A percentile compares a stretch with the other conserved stretches of the same genome.
Conservation (phyloP, 805 yeast genomes). For the Cyberlindnera saturnus region DNA sequence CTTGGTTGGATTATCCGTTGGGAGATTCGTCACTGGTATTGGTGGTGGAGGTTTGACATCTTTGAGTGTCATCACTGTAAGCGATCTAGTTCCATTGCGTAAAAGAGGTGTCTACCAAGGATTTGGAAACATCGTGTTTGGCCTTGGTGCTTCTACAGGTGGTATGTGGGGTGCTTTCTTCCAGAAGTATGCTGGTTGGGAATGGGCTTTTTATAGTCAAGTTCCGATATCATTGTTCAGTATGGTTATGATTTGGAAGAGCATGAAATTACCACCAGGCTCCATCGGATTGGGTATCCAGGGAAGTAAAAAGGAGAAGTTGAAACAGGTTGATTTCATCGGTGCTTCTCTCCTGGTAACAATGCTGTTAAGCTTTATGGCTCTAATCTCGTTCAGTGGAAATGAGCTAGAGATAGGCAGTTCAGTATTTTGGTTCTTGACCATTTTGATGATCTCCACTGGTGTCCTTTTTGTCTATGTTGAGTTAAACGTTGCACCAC, state of each 20-base stretch:
- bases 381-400: slow-evolving; percentile 65
- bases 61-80: slow-evolving; percentile 61
- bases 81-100: slow-evolving; percentile 71
- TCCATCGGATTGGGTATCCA: slow-evolving; percentile 49
- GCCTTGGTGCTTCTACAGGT: slow-evolving; percentile 69
- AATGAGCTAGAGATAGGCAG: slow-evolving; percentile 43
- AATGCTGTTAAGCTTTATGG: slow-evolving; percentile 51
- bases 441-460: slow-evolving; percentile 28
- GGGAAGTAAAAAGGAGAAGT: slow-evolving; percentile 37
- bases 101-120: slow-evolving; percentile 80
- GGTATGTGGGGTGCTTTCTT: slow-evolving; percentile 57
- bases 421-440: slow-evolving; percentile 30
- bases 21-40: slow-evolving; percentile 67
- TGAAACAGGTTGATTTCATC: slow-evolving; percentile 57
- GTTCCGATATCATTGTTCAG: slow-evolving; percentile 43
- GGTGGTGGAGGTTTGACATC: slow-evolving; percentile 87
- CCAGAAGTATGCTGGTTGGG: slow-evolving; percentile 56
- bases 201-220: slow-evolving; percentile 51
- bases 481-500: slow-evolving; percentile 37
- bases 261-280: slow-evolving; percentile 37
- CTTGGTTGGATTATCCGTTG: slow-evolving; percentile 33
- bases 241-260: slow-evolving; percentile 31
- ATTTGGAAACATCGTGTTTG: slow-evolving; percentile 63
- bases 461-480: slow-evolving; percentile 35
- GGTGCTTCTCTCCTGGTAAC: slow-evolving; percentile 59